These are phyloP conservation scores for Ballota nigra DNA, from an alignment of 257 asterid genomes.

Conservation along the genomic window DNA sequence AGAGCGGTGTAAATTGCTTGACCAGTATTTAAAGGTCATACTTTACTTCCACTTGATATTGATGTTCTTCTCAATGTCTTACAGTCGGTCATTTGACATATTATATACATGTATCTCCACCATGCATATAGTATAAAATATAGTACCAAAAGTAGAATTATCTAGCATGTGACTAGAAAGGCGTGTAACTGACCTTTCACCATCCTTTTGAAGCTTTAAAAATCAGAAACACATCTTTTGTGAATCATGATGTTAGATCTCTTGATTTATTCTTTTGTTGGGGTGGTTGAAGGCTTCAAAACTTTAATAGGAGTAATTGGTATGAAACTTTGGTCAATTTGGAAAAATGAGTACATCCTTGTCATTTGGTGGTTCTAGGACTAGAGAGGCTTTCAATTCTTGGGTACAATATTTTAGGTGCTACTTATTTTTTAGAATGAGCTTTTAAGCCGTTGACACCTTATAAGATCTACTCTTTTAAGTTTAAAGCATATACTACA, in stretches of 20 bases:
- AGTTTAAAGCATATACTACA: not conserved
- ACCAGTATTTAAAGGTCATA: constrained; percentile 84
- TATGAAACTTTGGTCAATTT: not conserved
- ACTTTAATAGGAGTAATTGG: not conserved
- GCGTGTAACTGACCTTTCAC: not conserved
- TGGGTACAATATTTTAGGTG: not conserved
- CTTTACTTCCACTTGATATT: constrained; percentile 23
- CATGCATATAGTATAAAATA: not conserved
- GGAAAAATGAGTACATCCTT: not conserved
- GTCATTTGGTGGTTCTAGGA: constrained; percentile 5
- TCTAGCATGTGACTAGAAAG: constrained; percentile 2
- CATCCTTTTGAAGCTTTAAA: constrained; percentile 1
- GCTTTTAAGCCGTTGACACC: constrained; percentile 9
- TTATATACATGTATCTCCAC: constrained; percentile 2
- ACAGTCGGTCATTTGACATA: constrained; percentile 1
- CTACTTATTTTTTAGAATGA: not conserved
- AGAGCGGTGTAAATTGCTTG: constrained; percentile 90
- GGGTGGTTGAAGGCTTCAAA: not conserved
- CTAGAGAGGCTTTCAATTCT: not conserved
- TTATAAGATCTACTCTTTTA: not conserved
- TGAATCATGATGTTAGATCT: not conserved
- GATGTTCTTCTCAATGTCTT: constrained; percentile 6
- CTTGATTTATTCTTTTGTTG: not conserved
- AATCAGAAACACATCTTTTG: not conserved
- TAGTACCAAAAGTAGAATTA: constrained; percentile 18